Conservation (phyloP, 768 basidiomycete species). For the Russula abietina region DNA sequence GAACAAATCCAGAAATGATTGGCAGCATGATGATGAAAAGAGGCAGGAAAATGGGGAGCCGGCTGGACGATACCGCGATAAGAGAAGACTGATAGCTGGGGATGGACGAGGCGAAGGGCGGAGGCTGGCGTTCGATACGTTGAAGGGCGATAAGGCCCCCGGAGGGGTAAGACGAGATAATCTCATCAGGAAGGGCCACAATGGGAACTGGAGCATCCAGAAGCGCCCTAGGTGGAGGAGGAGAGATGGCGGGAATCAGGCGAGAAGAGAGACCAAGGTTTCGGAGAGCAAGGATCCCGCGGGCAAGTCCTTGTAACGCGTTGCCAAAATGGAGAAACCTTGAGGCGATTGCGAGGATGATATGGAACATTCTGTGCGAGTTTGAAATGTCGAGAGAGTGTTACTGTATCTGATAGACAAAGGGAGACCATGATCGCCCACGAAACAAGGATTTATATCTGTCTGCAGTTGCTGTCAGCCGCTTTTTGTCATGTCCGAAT, state of each 20-base stretch:
- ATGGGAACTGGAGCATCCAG: not conserved
- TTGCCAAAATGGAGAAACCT: conserved; percentile 10
- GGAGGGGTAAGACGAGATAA: not conserved
- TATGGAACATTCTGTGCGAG: conserved; percentile 2
- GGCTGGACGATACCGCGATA: not conserved
- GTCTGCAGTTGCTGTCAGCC: too few species aligned
- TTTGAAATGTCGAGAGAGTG: not conserved
- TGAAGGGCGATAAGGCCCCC: not conserved
- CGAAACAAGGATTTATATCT: too few species aligned
- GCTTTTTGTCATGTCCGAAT: too few species aligned
- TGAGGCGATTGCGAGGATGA: conserved; percentile 5
- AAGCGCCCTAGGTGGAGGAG: not conserved
- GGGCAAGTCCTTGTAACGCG: conserved; percentile 2
- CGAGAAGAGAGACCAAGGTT: not conserved
- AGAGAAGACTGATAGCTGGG: conserved; percentile 12
- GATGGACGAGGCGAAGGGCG: not conserved
- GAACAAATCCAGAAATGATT: not conserved
- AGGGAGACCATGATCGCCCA: too few species aligned
- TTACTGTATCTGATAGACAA: not conserved
- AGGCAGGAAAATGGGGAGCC: not conserved
- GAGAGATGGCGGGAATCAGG: not conserved
- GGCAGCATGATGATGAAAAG: not conserved
- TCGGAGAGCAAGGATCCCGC: conserved; percentile 10
- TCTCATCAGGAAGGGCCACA: not conserved
- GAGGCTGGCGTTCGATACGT: not conserved